phyloP scores from a whole-genome alignment of 2,329 filamentous ascomycete species.

The Hymenoscyphus occultus region DNA sequence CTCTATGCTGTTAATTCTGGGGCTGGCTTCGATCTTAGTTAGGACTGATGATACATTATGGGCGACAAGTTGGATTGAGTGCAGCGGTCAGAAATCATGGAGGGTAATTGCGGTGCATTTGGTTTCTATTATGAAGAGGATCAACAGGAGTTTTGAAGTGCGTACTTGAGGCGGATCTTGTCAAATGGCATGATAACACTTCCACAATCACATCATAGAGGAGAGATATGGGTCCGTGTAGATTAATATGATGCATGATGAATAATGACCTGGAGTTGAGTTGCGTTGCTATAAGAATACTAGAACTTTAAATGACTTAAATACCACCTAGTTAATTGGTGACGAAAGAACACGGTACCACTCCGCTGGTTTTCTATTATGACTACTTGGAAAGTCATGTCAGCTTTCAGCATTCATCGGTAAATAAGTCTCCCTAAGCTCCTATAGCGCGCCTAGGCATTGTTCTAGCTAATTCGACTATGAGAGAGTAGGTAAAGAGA shows the following conservation, averaged over 20 bases:
- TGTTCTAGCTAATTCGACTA: no score
- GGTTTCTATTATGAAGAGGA: no score
- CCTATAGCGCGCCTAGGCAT: no score
- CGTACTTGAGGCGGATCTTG: not conserved
- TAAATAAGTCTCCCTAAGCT: not conserved
- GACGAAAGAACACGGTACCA: no score
- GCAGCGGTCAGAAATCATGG: not conserved
- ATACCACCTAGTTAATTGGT: no score
- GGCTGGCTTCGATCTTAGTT: slow-evolving; percentile 79
- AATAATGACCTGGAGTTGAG: not conserved
- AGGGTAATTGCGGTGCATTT: not conserved
- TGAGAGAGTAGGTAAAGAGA: not conserved
- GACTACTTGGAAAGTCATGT: no score
- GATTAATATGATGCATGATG: not conserved
- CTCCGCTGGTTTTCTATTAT: no score
- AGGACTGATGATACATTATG: not conserved
- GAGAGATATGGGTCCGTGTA: not conserved
- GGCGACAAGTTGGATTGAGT: not conserved
- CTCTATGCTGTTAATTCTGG: slow-evolving; percentile 87
- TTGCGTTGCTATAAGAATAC: not conserved
- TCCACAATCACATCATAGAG: not conserved
- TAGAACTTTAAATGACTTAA: not conserved
- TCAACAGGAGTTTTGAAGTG: not conserved
- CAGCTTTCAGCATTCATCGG: no score
- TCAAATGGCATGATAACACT: not conserved